Evolutionary conservation across 2,329 filamentous ascomycete genomes (phyloP), one percentile per base, ranked within the genome.

Genomic region (Fusarium udum): DNA sequence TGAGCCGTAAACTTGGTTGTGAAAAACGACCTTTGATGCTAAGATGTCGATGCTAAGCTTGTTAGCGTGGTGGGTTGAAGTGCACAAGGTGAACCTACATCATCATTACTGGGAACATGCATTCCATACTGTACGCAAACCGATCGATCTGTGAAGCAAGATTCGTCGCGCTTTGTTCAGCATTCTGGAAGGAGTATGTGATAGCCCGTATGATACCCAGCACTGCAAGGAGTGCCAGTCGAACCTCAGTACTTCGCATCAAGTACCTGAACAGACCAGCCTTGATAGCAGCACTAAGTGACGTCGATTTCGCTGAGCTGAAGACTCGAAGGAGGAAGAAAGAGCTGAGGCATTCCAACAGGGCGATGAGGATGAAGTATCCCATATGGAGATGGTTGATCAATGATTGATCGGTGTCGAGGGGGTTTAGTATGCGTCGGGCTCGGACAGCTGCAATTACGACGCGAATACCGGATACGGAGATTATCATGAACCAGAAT

Each of bases 401-500:
- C 8, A 78, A 72, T 16, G 24, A 59, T 34, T 83, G 83, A 2
- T 79, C 68, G 4, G 60, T 64, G 4, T 72, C 57, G 14, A 72
- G 68, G 4, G 66, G 74, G 12, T 72, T 67, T 4, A 82, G 22
- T 14, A 84, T 80, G 42, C 77, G 78, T 12, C 71, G 73, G 6
- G 79, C 75, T 32, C 84, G 75, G 3, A 77, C 73, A 8, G 78
- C 72, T 18, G 81, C 76, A 45, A 85, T 84, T 20, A 77, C 70
- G 15, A 85, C 75, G 51, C 89, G 86, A 43, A 90, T 84, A 1
- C 85, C 79, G 4, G 81, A 77, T 42, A 90, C 87, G 15, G 88
- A 81, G 3, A 85, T 80, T 40, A 91, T 80, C 69, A 91, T 88
- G 7, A 85, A 86, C 70, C 89, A 91, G 72, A 91, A 88, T 9